A percentile compares a stretch with the other conserved stretches of the same genome.
These are phyloP conservation scores for Sporothrix brasiliensis DNA, from an alignment of 2,329 filamentous ascomycete genomes.

Conservation along the genomic window DNA sequence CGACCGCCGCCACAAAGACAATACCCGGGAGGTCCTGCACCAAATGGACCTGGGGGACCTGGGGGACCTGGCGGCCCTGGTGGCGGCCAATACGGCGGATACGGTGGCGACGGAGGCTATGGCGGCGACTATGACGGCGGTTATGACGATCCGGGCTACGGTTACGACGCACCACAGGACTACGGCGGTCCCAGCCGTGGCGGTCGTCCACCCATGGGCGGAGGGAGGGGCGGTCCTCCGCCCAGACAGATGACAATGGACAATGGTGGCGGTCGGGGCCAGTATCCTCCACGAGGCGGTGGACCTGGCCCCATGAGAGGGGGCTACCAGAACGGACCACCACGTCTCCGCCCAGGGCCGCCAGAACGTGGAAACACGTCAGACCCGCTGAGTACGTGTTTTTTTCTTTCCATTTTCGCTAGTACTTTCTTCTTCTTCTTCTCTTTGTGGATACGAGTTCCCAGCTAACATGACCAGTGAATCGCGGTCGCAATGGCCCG, in stretches of 20 bases:
- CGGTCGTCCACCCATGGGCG: constrained; percentile 49
- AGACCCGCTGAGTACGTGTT: constrained; percentile 49
- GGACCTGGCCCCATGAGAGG: constrained; percentile 44
- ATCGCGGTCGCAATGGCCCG: constrained; percentile 41
- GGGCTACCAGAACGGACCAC: constrained; percentile 42
- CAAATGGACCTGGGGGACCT: constrained; percentile 42
- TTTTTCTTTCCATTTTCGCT: not conserved
- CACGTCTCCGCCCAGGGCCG: constrained; percentile 44
- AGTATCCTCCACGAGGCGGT: constrained; percentile 46
- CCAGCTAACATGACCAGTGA: constrained; percentile 32
- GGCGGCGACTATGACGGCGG: constrained; percentile 47
- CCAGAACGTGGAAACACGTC: constrained; percentile 46
- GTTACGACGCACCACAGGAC: constrained; percentile 51
- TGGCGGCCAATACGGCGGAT: constrained; percentile 38
- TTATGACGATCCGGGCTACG: constrained; percentile 51
- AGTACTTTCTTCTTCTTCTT: no score
- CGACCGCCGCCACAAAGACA: constrained; percentile 47
- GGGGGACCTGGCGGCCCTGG: constrained; percentile 28
- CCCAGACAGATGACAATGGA: constrained; percentile 46
- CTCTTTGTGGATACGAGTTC: not conserved
- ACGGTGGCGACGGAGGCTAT: constrained; percentile 44
- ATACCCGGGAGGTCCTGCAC: constrained; percentile 40
- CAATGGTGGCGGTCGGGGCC: constrained; percentile 43
- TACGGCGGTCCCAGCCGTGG: constrained; percentile 50
- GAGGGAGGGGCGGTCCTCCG: constrained; percentile 52